Evolutionary conservation across 257 asterid species (phyloP).

Genomic region (Nicotiana obtusifolia): DNA sequence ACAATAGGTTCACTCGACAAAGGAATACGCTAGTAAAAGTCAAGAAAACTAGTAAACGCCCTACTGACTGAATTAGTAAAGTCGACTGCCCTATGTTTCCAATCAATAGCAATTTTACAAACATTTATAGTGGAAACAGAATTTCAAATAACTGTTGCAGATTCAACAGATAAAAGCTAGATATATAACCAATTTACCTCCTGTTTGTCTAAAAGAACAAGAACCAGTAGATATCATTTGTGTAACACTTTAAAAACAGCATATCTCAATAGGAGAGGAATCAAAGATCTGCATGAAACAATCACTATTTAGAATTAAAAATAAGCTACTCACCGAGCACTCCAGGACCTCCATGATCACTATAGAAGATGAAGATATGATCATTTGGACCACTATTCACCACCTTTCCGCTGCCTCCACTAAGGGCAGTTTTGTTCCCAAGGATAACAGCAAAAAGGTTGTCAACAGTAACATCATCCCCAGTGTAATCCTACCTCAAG

Average conservation of each 20-base stretch:
- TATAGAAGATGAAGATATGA: slow-evolving; percentile 72
- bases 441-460: slow-evolving; percentile 75
- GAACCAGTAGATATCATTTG: not conserved
- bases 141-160: not conserved
- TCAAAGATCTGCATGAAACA: not conserved
- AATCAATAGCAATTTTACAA: not conserved
- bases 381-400: slow-evolving; percentile 88
- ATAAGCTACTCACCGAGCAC: slow-evolving; percentile 59
- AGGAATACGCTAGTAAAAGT: not conserved
- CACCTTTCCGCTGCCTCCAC: slow-evolving; percentile 95
- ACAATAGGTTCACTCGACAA: not conserved
- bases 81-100: not conserved
- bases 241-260: not conserved
- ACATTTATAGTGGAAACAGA: not conserved
- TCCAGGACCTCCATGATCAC: slow-evolving; percentile 98
- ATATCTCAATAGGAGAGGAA: not conserved
- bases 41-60: not conserved
- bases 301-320: not conserved
- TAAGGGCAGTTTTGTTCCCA: slow-evolving; percentile 70
- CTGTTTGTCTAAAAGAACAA: not conserved
- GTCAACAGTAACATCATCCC: slow-evolving; percentile 58
- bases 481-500: slow-evolving; percentile 78
- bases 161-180: not conserved
- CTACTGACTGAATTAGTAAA: not conserved
- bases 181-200: not conserved